Evolutionary conservation across 83 land plant species (phyloP).

Genomic region (Picea mariana): DNA sequence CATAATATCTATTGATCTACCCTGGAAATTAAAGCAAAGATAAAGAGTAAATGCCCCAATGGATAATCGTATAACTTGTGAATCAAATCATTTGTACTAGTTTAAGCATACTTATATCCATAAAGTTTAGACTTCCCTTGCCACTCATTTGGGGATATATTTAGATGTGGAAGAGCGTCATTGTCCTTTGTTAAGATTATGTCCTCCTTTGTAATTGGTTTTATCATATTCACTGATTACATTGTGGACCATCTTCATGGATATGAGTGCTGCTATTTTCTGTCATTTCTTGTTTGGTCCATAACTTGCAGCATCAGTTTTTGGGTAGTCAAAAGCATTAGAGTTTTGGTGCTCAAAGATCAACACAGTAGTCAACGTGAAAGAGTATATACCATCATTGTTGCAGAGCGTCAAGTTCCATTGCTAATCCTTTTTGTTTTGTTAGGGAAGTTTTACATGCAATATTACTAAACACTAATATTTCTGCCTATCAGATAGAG

Average conservation of each 20-base stretch:
- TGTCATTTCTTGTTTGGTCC: slow-evolving; percentile 6
- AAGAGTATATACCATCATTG: not conserved
- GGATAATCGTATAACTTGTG: not conserved
- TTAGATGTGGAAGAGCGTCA: not conserved
- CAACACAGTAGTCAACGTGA: not conserved
- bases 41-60: not conserved
- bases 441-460: not conserved
- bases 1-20: not conserved
- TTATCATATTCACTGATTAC: not conserved
- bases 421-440: not conserved
- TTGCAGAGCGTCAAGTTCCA: not conserved
- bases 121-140: not conserved
- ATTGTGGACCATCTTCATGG: not conserved
- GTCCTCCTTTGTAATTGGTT: not conserved
- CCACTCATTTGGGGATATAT: not conserved
- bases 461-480: not conserved
- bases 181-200: not conserved
- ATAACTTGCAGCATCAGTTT: not conserved
- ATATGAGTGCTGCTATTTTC: not conserved
- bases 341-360: not conserved
- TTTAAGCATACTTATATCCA: not conserved
- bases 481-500: slow-evolving; percentile 58
- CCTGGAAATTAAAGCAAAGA: not conserved
- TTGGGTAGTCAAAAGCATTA: not conserved
- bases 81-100: not conserved